A percentile compares a stretch with the other conserved stretches of the same genome.
Evolutionary conservation across 805 yeast species (phyloP).

Genomic region (Ogataea dorogensis): DNA sequence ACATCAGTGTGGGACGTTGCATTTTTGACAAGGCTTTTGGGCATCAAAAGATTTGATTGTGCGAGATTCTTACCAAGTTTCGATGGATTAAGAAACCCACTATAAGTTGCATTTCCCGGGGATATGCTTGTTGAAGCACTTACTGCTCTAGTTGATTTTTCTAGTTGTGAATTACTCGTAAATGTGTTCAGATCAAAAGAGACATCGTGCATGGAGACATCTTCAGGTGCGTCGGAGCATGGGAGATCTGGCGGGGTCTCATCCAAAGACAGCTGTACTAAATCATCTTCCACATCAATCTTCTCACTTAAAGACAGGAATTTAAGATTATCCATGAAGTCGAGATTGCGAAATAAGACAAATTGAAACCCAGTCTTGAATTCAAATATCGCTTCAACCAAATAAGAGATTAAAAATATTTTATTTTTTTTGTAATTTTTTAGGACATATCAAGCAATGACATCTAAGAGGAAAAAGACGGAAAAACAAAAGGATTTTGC

Average conservation of each 20-base stretch:
- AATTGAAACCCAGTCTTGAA: too few species aligned
- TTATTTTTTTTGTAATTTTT: too few species aligned
- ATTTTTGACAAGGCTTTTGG: too few species aligned
- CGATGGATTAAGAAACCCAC: slow-evolving; percentile 4
- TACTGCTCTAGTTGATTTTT: too few species aligned
- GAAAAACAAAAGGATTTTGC: slow-evolving; percentile 73
- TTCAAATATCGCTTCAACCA: too few species aligned
- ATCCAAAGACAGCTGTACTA: slow-evolving; percentile 12
- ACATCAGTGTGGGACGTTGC: too few species aligned
- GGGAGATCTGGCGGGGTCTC: not conserved
- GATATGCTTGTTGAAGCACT: too few species aligned
- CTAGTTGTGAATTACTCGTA: too few species aligned
- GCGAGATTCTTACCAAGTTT: slow-evolving; percentile 2
- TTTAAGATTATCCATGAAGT: slow-evolving; percentile 15
- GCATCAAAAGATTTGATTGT: not conserved
- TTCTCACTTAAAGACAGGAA: slow-evolving; percentile 13
- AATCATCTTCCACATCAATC: slow-evolving; percentile 13
- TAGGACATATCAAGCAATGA: slow-evolving; percentile 42
- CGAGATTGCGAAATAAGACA: not conserved
- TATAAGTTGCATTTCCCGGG: too few species aligned
- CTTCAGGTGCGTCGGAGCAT: slow-evolving; percentile 12
- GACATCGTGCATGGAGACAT: slow-evolving; percentile 22
- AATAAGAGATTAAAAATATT: not conserved
- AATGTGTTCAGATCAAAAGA: slow-evolving; percentile 2
- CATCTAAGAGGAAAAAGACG: slow-evolving; percentile 53